phyloP scores from a whole-genome alignment of 2,329 filamentous ascomycete species.

The Beauveria caledonica region DNA sequence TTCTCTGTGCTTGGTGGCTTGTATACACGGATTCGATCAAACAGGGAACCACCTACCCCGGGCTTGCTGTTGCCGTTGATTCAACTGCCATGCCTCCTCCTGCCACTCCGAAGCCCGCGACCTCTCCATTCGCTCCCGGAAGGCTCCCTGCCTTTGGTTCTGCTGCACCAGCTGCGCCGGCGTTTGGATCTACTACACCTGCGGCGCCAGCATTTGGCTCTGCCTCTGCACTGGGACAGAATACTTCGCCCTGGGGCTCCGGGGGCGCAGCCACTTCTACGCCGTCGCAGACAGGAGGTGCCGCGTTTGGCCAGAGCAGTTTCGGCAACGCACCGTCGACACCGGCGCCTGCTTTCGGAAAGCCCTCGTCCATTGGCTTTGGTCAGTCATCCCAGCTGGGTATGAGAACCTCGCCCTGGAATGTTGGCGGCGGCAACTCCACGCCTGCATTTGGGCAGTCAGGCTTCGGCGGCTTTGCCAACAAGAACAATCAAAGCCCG shows the following conservation, averaged over 20 bases:
- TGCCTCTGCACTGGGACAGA: constrained; percentile 40
- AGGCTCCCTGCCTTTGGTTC: constrained; percentile 24
- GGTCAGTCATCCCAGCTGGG: constrained; percentile 43
- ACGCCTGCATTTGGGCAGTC: constrained; percentile 47
- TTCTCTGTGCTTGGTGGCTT: constrained; percentile 83
- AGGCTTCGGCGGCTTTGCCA: constrained; percentile 36
- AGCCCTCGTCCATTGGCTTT: constrained; percentile 41
- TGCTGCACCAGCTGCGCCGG: constrained; percentile 27
- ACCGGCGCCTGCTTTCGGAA: constrained; percentile 39
- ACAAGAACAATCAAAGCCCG: constrained; percentile 26
- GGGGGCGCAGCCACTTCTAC: constrained; percentile 21
- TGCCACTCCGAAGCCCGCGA: background rate
- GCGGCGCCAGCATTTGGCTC: constrained; percentile 38
- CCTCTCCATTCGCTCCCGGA: constrained; percentile 23
- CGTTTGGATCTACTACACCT: constrained; percentile 34
- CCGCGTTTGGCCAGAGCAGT: constrained; percentile 36
- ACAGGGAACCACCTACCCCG: constrained; percentile 63
- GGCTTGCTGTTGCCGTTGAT: constrained; percentile 44
- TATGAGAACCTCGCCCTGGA: constrained; percentile 47
- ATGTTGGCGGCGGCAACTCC: constrained; percentile 19
- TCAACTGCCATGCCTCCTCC: constrained; percentile 22
- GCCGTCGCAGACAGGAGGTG: constrained; percentile 24
- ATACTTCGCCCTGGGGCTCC: constrained; percentile 43
- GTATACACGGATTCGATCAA: constrained; percentile 83
- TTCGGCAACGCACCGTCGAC: constrained; percentile 33